Base-by-base conservation (phyloP, 768 basidiomycete genomes). In the Xerocomellus intermedius region DNA sequence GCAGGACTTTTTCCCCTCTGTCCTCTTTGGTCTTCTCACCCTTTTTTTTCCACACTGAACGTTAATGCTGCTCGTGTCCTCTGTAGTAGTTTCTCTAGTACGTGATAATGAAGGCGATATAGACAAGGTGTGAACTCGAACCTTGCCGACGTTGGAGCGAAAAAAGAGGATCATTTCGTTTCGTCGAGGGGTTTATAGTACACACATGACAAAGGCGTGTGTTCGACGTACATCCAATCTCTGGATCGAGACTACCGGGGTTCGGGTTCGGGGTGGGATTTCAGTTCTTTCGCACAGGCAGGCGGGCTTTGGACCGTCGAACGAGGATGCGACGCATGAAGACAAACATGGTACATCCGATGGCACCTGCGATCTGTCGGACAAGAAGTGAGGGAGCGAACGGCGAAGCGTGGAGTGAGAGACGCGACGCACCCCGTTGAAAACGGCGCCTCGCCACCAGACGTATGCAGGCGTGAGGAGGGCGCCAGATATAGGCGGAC, bases 401-500 rank as follows among this genome's bases (percentile, higher is more conserved):
- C 3, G 14, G 32, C 6, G 32, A 32, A 30, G 30, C 16, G 8
- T 36, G 4, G 2, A 33, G 32, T 14, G 8, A 30, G 21, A 22
- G 39, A 24, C 5, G 12, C 3, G 32, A 60, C 69, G 35, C 39
- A 76, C 70, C 53, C 81, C 83, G 28, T 78, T 73, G 60, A 84
- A 86, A 8, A 84, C 51, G 12, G 78, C 78, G 1, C 82, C 80
- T 33, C 79, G 73, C 80, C 82, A 84, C 85, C 85, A 86, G 6
- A 79, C 61, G 54, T 79, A 84, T 0, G 73, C 65, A 8, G 72
- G 57, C 0, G 81, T 77, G 8, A 86, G 75, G 26, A 86, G 68
- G 5, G 82, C 78, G 0, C 85, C 85, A 33, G 78, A 78, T 52
- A 85, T 79, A 1, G 85, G 84, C 0, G 82, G 79, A 10, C 83